Evolutionary conservation across 2,329 filamentous ascomycete genomes (phyloP).

Genomic region (Raffaelea arxii): DNA sequence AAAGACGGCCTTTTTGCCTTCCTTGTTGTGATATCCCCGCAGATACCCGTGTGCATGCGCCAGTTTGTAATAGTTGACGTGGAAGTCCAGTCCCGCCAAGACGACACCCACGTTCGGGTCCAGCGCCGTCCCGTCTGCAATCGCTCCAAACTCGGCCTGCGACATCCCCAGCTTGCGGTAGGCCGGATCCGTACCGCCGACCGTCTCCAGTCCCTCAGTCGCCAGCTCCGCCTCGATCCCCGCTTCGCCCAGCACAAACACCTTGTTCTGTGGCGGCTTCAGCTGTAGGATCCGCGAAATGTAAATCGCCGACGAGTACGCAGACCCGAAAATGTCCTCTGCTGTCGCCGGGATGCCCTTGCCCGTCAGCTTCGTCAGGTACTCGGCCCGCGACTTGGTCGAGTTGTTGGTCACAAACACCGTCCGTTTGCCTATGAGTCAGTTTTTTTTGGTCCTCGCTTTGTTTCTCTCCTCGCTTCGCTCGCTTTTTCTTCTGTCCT

Average conservation of each 20-base stretch:
- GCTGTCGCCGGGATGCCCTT: conserved; percentile 71
- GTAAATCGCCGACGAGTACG: conserved; percentile 92
- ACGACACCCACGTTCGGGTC: conserved; percentile 88
- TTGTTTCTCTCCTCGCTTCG: too few relatives aligned
- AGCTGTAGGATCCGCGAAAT: conserved; percentile 85
- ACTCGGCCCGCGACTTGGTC: conserved; percentile 87
- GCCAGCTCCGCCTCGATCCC: conserved; percentile 85
- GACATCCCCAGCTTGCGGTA: conserved; percentile 64
- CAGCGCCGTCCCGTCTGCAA: conserved; percentile 65
- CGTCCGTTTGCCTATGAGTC: conserved; percentile 66
- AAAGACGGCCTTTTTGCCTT: conserved; percentile 71
- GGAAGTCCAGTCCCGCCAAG: conserved; percentile 83
- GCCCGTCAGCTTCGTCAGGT: conserved; percentile 78
- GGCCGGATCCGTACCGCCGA: conserved; percentile 77
- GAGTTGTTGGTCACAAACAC: conserved; percentile 99
- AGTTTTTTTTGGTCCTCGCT: too few relatives aligned
- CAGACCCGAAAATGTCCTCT: conserved; percentile 92
- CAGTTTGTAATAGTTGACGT: conserved; percentile 91
- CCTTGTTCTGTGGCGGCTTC: conserved; percentile 72
- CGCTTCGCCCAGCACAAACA: conserved; percentile 84
- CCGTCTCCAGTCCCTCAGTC: conserved; percentile 66
- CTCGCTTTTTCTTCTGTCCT: too few relatives aligned
- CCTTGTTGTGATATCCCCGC: conserved; percentile 60
- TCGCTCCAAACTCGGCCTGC: conserved; percentile 66
- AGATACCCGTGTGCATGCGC: conserved; percentile 81